Conservation (phyloP, 305 asterid genomes). For the Solanum hybrid region DNA sequence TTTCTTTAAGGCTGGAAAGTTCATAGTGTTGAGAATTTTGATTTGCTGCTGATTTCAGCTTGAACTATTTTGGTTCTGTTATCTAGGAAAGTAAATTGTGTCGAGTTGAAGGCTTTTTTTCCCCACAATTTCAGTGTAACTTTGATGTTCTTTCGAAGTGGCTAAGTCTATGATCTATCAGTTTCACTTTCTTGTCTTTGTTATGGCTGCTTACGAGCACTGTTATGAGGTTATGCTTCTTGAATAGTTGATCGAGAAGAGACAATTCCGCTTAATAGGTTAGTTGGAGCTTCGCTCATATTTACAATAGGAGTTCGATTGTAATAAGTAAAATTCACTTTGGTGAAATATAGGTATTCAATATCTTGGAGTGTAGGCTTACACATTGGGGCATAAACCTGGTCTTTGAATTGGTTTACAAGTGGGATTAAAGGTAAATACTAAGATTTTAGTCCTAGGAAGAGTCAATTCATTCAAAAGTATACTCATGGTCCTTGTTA, state of each 20-base stretch:
- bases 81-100: not conserved
- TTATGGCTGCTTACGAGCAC: not conserved
- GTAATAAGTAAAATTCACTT: slow-evolving; percentile 14
- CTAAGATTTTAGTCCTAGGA: slow-evolving; percentile 6
- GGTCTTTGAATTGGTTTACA: slow-evolving; percentile 13
- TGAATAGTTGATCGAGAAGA: not conserved
- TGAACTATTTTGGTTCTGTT: not conserved
- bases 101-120: not conserved
- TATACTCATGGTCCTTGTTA: not conserved
- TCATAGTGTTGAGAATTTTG: not conserved
- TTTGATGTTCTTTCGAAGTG: not conserved
- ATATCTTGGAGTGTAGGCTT: slow-evolving; percentile 24
- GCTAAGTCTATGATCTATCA: not conserved
- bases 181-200: not conserved
- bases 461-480: not conserved
- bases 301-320: not conserved
- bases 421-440: slow-evolving; percentile 21
- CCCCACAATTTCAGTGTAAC: not conserved
- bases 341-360: slow-evolving; percentile 24
- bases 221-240: not conserved
- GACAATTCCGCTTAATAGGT: not conserved
- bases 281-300: not conserved
- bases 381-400: slow-evolving; percentile 20
- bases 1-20: not conserved
- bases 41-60: not conserved